Percentiles rank a stretch among this genome's conserved stretches.
Evolutionary conservation across 2,329 filamentous ascomycete genomes (phyloP).

Genomic region (Amauroascus niger): DNA sequence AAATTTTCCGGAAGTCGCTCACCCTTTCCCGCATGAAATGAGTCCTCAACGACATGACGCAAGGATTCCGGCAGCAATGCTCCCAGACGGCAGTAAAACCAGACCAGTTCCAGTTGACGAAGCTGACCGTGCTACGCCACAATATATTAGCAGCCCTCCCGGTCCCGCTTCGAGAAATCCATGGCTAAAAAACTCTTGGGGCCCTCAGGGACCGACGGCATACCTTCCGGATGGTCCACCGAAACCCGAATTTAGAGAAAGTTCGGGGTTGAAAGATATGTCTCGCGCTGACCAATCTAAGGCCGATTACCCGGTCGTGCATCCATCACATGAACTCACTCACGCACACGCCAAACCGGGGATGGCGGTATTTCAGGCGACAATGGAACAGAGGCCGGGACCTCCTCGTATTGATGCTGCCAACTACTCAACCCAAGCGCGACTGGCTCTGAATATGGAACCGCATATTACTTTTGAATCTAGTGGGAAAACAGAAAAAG

Average conservation of each 20-base stretch:
- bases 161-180: slow-evolving; percentile 28
- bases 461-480: slow-evolving; percentile 32
- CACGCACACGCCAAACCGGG: slow-evolving; percentile 30
- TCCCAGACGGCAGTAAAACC: slow-evolving; percentile 38
- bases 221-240: slow-evolving; percentile 30
- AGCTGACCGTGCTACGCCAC: slow-evolving; percentile 29
- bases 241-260: slow-evolving; percentile 35
- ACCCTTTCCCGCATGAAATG: slow-evolving; percentile 33
- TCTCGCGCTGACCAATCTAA: slow-evolving; percentile 31
- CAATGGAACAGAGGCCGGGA: slow-evolving; percentile 31
- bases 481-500: slow-evolving; percentile 59
- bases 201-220: slow-evolving; percentile 28
- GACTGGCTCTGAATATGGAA: slow-evolving; percentile 36
- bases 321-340: slow-evolving; percentile 28
- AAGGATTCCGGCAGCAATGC: slow-evolving; percentile 26
- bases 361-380: slow-evolving; percentile 31
- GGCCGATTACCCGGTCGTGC: slow-evolving; percentile 30
- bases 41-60: slow-evolving; percentile 33
- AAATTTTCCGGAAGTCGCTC: slow-evolving; percentile 36
- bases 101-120: slow-evolving; percentile 41
- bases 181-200: slow-evolving; percentile 36
- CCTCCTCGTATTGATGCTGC: slow-evolving; percentile 29
- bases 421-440: slow-evolving; percentile 36
- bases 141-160: slow-evolving; percentile 36
- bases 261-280: slow-evolving; percentile 32